A percentile compares a stretch with the other conserved stretches of the same genome.
phyloP scores from a whole-genome alignment of 176 grass and related monocot genomes.

The Poa pratensis region DNA sequence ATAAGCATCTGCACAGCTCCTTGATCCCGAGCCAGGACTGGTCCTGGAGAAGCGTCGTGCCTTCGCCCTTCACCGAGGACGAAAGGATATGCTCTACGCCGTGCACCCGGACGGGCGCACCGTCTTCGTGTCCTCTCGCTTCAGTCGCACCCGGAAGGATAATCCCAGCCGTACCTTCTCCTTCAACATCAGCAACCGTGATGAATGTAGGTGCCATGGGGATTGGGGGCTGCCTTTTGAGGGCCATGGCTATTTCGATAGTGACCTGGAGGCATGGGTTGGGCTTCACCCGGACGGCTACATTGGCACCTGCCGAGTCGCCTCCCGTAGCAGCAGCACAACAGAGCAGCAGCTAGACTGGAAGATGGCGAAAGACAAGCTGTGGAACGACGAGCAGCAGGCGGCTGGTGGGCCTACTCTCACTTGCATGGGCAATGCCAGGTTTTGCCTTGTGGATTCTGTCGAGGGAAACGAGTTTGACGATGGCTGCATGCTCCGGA shows the following conservation, averaged over 20 bases:
- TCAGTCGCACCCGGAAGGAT: too few species aligned
- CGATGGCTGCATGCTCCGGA: not conserved
- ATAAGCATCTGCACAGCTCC: not conserved
- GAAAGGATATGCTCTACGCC: not conserved
- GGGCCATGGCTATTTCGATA: not conserved
- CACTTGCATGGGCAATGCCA: not conserved
- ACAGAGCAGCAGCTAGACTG: not conserved
- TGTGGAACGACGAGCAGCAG: not conserved
- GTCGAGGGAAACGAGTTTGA: not conserved
- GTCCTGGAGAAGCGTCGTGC: not conserved
- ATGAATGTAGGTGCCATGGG: not conserved
- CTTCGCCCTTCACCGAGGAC: not conserved
- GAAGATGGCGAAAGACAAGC: constrained; percentile 1
- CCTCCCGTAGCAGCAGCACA: not conserved
- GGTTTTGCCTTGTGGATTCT: not conserved
- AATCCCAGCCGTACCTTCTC: not conserved
- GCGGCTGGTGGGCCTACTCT: not conserved
- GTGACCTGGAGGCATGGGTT: not conserved
- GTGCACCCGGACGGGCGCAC: not conserved
- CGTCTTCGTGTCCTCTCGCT: not conserved
- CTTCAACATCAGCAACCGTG: not conserved
- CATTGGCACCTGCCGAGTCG: not conserved
- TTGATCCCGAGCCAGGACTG: not conserved
- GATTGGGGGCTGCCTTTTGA: not conserved
- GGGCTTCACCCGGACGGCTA: not conserved